These are phyloP conservation scores for Phaeosphaeriaceae sp. DNA, from an alignment of 2,329 filamentous ascomycete species.

Conservation along the genomic window DNA sequence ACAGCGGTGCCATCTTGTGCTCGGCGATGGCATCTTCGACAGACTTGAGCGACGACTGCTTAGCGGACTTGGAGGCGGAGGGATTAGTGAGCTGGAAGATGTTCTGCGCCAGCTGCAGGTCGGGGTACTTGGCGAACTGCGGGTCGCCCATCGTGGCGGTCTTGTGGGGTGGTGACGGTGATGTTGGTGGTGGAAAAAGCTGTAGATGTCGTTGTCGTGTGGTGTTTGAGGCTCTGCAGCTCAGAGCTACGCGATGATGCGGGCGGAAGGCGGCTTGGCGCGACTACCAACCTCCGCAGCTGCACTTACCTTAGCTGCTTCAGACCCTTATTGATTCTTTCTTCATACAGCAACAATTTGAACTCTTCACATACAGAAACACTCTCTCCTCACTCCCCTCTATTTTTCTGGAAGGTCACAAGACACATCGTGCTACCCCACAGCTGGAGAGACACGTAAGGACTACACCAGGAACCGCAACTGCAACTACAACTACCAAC, in stretches of 20 bases:
- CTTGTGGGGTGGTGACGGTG: slow-evolving; percentile 7
- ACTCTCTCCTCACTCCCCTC: too few relatives aligned
- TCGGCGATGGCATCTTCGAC: slow-evolving; percentile 83
- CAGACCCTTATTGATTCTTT: background rate
- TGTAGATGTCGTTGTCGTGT: slow-evolving; percentile 13
- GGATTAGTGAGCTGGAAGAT: slow-evolving; percentile 88
- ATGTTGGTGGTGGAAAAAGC: slow-evolving; percentile 9
- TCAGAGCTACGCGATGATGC: slow-evolving; percentile 17
- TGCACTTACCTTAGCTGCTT: background rate
- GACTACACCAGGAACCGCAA: too few relatives aligned
- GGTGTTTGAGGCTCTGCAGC: slow-evolving; percentile 23
- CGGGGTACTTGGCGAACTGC: slow-evolving; percentile 84
- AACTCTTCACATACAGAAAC: background rate
- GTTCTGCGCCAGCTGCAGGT: slow-evolving; percentile 81
- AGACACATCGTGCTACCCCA: too few relatives aligned
- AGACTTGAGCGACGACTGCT: slow-evolving; percentile 74
- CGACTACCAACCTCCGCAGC: background rate
- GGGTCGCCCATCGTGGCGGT: slow-evolving; percentile 71
- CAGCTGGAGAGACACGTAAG: too few relatives aligned
- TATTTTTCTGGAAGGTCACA: too few relatives aligned
- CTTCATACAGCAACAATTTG: background rate
- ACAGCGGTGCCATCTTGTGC: slow-evolving; percentile 87
- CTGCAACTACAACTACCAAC: background rate
- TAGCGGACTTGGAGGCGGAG: slow-evolving; percentile 69
- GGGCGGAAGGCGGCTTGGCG: slow-evolving; percentile 8